These are phyloP conservation scores for Inga oerstediana DNA, from an alignment of 306 rosid genomes.

Conservation along the genomic window DNA sequence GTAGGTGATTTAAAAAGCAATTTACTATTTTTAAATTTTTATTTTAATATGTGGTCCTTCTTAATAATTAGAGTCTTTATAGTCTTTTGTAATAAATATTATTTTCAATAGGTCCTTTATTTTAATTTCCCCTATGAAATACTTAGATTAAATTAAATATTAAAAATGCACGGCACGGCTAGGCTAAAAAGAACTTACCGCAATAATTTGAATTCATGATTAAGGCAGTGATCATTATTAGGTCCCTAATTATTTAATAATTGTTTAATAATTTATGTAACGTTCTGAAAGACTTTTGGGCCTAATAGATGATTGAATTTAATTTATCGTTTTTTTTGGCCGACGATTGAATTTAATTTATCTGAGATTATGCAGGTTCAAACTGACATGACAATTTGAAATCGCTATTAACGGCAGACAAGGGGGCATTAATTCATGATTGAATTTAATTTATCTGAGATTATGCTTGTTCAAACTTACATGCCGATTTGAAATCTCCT, in stretches of 20 bases:
- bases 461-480: neutral
- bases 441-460: neutral
- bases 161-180: neutral
- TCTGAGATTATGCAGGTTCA: neutral
- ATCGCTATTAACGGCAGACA: conserved; percentile 22
- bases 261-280: neutral
- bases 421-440: neutral
- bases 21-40: too few species aligned
- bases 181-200: neutral
- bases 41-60: too few species aligned
- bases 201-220: neutral
- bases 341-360: neutral
- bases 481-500: conserved; percentile 18
- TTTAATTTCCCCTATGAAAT: neutral
- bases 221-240: neutral
- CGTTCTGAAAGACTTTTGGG: neutral
- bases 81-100: too few species aligned
- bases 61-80: too few species aligned
- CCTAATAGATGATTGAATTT: neutral
- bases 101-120: too few species aligned
- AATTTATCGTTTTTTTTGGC: neutral
- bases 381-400: conserved; percentile 15
- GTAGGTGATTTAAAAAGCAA: too few species aligned
- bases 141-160: neutral
- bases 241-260: neutral